Percentiles rank a stretch among this genome's conserved stretches.
These are phyloP conservation scores for Cordyceps cicadae DNA, from an alignment of 2,329 filamentous ascomycete genomes.

Conservation along the genomic window DNA sequence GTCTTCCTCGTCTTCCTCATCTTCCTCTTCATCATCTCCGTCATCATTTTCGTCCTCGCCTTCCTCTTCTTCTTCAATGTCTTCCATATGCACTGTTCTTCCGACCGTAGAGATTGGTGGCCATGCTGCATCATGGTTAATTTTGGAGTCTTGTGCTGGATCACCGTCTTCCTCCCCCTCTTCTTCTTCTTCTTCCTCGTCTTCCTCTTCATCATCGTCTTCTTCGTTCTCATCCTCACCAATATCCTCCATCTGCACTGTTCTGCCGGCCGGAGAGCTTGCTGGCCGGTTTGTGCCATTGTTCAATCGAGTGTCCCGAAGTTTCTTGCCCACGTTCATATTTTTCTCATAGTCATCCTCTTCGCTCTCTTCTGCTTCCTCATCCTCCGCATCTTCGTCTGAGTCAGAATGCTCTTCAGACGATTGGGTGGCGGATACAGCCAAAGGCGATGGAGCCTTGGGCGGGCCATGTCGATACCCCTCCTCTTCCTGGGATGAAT, in stretches of 20 bases:
- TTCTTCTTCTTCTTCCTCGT: neutral
- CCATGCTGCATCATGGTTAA: neutral
- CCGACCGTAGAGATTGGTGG: neutral
- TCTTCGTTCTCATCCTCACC: neutral
- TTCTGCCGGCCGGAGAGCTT: neutral
- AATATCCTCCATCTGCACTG: neutral
- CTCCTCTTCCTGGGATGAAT: neutral
- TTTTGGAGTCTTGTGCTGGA: neutral
- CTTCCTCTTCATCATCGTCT: neutral
- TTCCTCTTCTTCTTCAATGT: neutral
- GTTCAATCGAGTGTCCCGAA: neutral
- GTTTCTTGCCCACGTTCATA: neutral
- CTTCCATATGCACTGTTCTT: neutral
- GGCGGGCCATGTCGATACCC: neutral
- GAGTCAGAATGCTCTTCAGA: conserved; percentile 1
- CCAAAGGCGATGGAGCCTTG: neutral
- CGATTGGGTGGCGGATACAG: neutral
- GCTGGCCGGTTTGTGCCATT: neutral
- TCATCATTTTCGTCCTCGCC: too few species aligned
- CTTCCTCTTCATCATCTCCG: neutral
- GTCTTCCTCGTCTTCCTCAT: conserved; percentile 3
- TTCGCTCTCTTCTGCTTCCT: neutral
- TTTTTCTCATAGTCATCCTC: neutral
- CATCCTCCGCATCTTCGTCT: neutral
- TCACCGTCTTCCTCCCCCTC: neutral